phyloP scores from a whole-genome alignment of 495 filamentous ascomycete genomes.

The Penicillium odoratum region DNA sequence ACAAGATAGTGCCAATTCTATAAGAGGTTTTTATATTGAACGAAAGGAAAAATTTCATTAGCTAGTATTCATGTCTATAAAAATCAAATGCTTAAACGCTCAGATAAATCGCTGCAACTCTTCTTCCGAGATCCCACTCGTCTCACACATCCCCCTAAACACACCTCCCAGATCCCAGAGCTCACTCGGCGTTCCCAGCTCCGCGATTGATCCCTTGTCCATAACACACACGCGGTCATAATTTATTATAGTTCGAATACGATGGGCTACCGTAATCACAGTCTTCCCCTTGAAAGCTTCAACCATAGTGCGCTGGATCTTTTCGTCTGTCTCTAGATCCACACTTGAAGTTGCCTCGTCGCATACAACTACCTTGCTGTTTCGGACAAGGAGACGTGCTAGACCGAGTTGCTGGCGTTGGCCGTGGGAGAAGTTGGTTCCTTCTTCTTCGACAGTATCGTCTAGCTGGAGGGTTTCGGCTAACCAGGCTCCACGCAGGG shows the following conservation, averaged over 20 bases:
- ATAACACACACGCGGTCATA: constrained; percentile 7
- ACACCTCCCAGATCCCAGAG: background rate
- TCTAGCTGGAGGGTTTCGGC: constrained; percentile 21
- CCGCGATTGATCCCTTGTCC: background rate
- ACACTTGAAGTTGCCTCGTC: constrained; percentile 8
- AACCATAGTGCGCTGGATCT: constrained; percentile 2
- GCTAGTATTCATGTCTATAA: background rate
- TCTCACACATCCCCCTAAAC: constrained; percentile 2
- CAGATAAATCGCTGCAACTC: background rate
- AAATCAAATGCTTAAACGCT: background rate
- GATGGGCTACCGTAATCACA: constrained; percentile 2
- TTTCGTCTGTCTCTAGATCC: background rate
- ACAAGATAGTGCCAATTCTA: too few species aligned
- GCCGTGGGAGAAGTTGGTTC: constrained; percentile 31
- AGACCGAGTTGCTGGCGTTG: constrained; percentile 41
- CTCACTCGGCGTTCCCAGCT: constrained; percentile 6
- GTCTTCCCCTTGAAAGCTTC: background rate
- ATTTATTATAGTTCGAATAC: constrained; percentile 6
- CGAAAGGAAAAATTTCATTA: background rate
- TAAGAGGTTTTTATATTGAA: background rate
- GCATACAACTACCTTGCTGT: constrained; percentile 16
- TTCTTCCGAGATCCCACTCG: background rate
- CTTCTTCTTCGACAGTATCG: constrained; percentile 15
- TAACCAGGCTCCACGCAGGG: constrained; percentile 22
- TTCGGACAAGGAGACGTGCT: constrained; percentile 26